A percentile compares a stretch with the other conserved stretches of the same genome.
Evolutionary conservation across 2,329 filamentous ascomycete species (phyloP).

Genomic region (Apiospora rasikravindrae): DNA sequence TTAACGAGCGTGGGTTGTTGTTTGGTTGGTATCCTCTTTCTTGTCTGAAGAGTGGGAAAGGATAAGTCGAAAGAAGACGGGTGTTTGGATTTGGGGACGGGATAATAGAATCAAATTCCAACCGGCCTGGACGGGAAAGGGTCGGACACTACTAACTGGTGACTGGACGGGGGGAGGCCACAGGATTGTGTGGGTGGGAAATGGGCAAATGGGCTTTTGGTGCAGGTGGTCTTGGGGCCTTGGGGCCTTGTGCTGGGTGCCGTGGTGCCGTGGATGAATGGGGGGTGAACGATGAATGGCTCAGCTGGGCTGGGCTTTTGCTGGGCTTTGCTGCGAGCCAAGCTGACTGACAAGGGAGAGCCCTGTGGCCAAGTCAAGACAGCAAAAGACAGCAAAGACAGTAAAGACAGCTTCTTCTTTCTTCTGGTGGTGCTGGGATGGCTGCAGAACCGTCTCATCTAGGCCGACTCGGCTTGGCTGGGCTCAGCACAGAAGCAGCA

Average conservation of each 20-base stretch:
- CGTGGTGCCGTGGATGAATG: background rate
- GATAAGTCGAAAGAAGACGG: background rate
- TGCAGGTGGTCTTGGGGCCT: too few species aligned
- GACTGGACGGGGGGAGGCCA: background rate
- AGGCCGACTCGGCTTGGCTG: background rate
- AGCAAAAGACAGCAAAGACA: constrained; percentile 16
- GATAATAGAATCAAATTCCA: background rate
- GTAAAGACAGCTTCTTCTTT: too few species aligned
- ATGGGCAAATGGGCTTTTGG: background rate
- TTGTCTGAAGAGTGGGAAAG: background rate
- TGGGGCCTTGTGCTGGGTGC: background rate
- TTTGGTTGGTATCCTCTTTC: background rate
- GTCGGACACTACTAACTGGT: background rate
- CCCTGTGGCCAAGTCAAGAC: constrained; percentile 9
- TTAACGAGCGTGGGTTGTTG: constrained; percentile 8
- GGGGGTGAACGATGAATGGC: background rate
- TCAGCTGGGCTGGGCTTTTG: background rate
- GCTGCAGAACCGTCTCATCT: constrained; percentile 9
- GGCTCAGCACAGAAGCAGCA: background rate
- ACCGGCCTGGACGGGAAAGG: background rate
- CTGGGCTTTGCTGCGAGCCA: background rate
- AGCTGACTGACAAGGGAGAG: constrained; percentile 20
- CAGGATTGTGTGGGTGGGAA: background rate
- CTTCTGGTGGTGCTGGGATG: too few species aligned
- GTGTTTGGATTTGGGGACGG: background rate